These are phyloP conservation scores for Vaucheria bursata DNA, from an alignment of 352 stramenopile species.

Conservation along the genomic window DNA sequence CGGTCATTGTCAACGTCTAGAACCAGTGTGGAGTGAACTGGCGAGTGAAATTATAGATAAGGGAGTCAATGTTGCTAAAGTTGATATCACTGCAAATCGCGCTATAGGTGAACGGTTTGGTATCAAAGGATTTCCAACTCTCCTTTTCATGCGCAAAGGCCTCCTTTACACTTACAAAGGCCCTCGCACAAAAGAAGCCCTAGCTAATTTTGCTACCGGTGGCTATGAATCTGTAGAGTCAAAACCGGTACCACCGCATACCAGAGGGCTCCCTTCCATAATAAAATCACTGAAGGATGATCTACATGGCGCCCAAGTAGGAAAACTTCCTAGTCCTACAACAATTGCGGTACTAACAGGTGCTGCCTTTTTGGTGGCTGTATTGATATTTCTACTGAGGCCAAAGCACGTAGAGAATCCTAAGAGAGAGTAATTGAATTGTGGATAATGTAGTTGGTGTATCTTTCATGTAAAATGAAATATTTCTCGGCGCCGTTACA, in stretches of 20 bases:
- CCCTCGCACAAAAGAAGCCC: slow-evolving; percentile 21
- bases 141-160: slow-evolving; percentile 33
- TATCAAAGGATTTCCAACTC: slow-evolving; percentile 52
- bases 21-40: slow-evolving; percentile 66
- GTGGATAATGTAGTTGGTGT: too few species aligned
- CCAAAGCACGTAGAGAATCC: too few species aligned
- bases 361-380: too few species aligned
- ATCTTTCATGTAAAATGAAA: too few species aligned
- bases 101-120: slow-evolving; percentile 68
- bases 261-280: too few species aligned
- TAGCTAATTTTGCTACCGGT: slow-evolving; percentile 29
- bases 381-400: too few species aligned
- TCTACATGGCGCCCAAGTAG: too few species aligned
- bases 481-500: too few species aligned
- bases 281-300: too few species aligned
- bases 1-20: slow-evolving; percentile 50
- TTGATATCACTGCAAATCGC: slow-evolving; percentile 68
- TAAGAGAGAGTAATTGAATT: too few species aligned
- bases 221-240: slow-evolving; percentile 13
- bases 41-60: slow-evolving; percentile 61
- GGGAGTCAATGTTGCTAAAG: slow-evolving; percentile 74
- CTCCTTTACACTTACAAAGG: slow-evolving; percentile 26
- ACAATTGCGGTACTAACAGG: too few species aligned
- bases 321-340: too few species aligned
- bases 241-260: background rate